Base-by-base conservation (phyloP, 169 alveolate genomes). In the Eimeria acervulina region DNA sequence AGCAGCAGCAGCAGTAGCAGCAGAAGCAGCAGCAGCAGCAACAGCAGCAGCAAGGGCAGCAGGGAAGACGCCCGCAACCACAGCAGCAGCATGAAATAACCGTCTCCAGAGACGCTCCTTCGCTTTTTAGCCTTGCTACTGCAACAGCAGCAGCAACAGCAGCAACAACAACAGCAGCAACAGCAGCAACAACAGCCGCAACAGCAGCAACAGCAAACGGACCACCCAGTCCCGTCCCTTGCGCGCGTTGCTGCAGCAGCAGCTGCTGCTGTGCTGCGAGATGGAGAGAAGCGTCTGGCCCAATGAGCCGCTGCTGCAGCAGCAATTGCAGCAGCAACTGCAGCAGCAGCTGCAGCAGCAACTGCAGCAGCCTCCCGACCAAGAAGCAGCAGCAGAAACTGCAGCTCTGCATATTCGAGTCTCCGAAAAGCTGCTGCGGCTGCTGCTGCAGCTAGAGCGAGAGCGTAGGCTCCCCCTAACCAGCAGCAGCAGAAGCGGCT, bases 291-390 rank as follows among this genome's bases (percentile, higher is more conserved):
- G 83, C 83, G 47, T 15, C 83, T 72, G 83, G 83, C 83, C 28
- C 19, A n/a, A 72, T 38, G 83, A 72, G 83, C 28, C 40, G 5
- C 28, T 36, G 87, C 87, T 76, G 61, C 61, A 76, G 87, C 61
- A 76, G 61, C 87, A 33, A 36, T 28, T 76, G 87, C 87, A 38
- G 87, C 87, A 38, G 61, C 87, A 76, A 61, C 87, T 76, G 87
- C 87, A 76, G 10, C 52, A 76, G 47, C 63, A 76, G 61, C 42
- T 68, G 80, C 38, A 76, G 10, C 52, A 76, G 47, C 63, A 76
- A 31, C 42, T 68, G 80, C 38, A 31, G 26, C 70, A 59, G 5
- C 70, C 70, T 59, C 31, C 70, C 6, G 70, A n/a, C 1, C 40
- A n/a, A 17, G 83, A n/a, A n/a, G 83, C 83, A 70, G 81, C 81